A percentile compares a stretch with the other conserved stretches of the same genome.
These are phyloP conservation scores for Erodium texanum DNA, from an alignment of 441 rosid genomes.

Conservation along the genomic window DNA sequence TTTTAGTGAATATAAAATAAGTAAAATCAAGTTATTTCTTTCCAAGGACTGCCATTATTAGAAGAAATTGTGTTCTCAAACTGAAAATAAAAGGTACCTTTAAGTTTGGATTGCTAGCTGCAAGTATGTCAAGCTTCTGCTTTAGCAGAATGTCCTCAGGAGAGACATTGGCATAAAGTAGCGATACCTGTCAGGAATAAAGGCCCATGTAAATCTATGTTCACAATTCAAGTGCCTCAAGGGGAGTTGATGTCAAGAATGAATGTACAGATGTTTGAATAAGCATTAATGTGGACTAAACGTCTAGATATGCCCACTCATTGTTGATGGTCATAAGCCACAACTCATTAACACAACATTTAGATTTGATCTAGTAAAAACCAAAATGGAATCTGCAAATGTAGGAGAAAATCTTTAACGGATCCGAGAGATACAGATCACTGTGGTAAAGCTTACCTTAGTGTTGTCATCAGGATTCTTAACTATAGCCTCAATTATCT, in stretches of 20 bases:
- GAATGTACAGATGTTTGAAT: background rate
- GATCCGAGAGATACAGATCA: conserved; percentile 11
- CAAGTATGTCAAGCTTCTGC: conserved; percentile 79
- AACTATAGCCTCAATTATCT: conserved; percentile 77
- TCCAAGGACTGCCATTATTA: background rate
- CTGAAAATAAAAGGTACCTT: conserved; percentile 36
- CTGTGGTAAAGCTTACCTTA: conserved; percentile 38
- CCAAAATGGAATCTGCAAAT: background rate
- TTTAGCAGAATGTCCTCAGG: conserved; percentile 88
- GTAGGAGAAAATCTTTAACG: conserved; percentile 4
- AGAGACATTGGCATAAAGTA: conserved; percentile 84
- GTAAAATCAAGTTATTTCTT: background rate
- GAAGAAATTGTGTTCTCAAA: background rate
- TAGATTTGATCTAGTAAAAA: background rate
- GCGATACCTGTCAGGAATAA: conserved; percentile 47
- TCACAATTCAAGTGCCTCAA: background rate
- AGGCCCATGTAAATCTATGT: background rate
- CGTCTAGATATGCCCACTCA: background rate
- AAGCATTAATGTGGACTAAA: background rate
- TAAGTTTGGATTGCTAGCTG: conserved; percentile 71
- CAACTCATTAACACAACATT: background rate
- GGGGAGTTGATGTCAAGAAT: conserved; percentile 6
- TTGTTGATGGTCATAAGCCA: background rate
- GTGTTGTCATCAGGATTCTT: conserved; percentile 90
- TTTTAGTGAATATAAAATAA: conserved; percentile 13